Percentiles rank a stretch among this genome's conserved stretches.
These are phyloP conservation scores for Fusarium acutatum DNA, from an alignment of 2,329 filamentous ascomycete genomes.

Conservation along the genomic window DNA sequence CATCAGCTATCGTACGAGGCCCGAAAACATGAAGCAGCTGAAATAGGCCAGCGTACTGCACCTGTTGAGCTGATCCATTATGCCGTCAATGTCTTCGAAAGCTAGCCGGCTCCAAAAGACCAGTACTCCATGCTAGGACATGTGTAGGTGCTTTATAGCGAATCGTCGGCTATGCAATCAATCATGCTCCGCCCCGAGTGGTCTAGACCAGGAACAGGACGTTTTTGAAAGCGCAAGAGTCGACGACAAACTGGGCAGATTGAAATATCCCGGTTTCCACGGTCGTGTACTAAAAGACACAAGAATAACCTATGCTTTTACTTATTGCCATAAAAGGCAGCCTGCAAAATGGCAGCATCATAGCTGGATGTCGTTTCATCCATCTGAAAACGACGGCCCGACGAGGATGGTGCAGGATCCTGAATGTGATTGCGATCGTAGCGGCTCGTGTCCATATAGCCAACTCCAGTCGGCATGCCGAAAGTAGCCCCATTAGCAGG, in stretches of 20 bases:
- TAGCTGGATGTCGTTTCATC: slow-evolving; percentile 48
- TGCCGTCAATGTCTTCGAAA: background rate
- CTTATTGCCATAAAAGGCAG: slow-evolving; percentile 45
- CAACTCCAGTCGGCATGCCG: slow-evolving; percentile 17
- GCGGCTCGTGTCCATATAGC: slow-evolving; percentile 20
- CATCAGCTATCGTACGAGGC: slow-evolving; percentile 17
- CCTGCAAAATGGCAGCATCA: slow-evolving; percentile 48
- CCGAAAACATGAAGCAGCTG: slow-evolving; percentile 1
- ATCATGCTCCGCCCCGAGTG: slow-evolving; percentile 7
- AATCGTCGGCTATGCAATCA: background rate
- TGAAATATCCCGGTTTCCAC: background rate
- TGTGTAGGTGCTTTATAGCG: background rate
- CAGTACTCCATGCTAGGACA: background rate
- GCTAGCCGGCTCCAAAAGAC: background rate
- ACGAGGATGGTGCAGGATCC: slow-evolving; percentile 25
- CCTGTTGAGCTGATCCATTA: slow-evolving; percentile 2
- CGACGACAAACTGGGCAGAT: background rate
- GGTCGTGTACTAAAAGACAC: background rate
- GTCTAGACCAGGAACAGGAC: slow-evolving; percentile 19
- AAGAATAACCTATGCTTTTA: slow-evolving; percentile 8
- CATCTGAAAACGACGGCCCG: slow-evolving; percentile 42
- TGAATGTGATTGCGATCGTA: slow-evolving; percentile 25
- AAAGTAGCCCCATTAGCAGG: slow-evolving; percentile 44
- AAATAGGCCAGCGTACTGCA: slow-evolving; percentile 4
- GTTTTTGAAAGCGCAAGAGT: background rate